Evolutionary conservation across 1,139 yeast species (phyloP), one percentile per base, ranked within the genome.

Genomic region (Pichia kudriavzevii): DNA sequence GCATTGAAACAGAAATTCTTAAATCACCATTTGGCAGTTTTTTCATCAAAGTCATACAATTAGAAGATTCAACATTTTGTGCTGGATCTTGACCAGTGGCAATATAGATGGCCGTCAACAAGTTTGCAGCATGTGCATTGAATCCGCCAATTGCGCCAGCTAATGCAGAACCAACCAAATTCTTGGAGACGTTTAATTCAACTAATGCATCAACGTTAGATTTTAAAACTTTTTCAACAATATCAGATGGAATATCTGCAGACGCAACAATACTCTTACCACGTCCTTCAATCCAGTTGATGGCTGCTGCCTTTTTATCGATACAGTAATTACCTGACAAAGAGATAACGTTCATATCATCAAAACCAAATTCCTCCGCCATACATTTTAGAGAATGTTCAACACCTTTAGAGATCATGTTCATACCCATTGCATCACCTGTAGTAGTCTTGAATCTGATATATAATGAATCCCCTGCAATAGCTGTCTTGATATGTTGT

Each of bases 361-460:
- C 77, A 75, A 91, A 91, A 3, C 96, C 97, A 57, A 81, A 80
- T 51, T 80, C 87, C 53, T 81, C 85, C 32, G 72, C 75, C 95
- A 91, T 87, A 57, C 71, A 76, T 47, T 78, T 77, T 55, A 91
- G 72, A 2, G 95, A 75, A 58, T 67, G 69, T 59, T 93, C 99
- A 35, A 85, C 96, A 59, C 98, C 99, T 63, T 91, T 91, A 22
- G 98, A 91, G 47, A 91, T 93, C 99, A 91, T 93, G 58, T 91
- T 91, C 99, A 91, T 91, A 47, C 98, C 99, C 99, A 91, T 91
- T 14, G 98, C 98, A 66, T 91, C 99, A 60, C 99, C 99, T 23
- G 99, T 91, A 28, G 95, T 87, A 19, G 99, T 91, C 57, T 88
- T 77, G 67, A 91, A 91, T 53, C 98, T 77, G 50, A 93, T 80